Conservation (phyloP, 148 eudicot genomes). For the Diospyros lotus region DNA sequence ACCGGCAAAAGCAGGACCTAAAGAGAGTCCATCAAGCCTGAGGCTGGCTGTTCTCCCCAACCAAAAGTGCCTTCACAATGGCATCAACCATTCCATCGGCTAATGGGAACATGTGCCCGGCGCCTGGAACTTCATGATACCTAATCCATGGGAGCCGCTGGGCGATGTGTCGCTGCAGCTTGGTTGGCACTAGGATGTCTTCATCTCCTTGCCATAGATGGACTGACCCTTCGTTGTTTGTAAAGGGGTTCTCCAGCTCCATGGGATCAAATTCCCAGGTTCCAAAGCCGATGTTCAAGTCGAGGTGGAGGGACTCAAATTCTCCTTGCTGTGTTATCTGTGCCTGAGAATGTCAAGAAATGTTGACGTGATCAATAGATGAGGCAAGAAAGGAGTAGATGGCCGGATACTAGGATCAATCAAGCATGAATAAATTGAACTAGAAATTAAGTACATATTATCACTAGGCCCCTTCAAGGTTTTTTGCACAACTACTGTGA, state of each 20-base stretch:
- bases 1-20: too few relatives aligned
- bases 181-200: slow-evolving; percentile 46
- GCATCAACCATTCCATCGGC: slow-evolving; percentile 55
- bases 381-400: not conserved
- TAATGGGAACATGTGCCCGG: slow-evolving; percentile 66
- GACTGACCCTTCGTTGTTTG: slow-evolving; percentile 52
- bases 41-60: slow-evolving; percentile 24
- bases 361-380: too few relatives aligned
- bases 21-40: slow-evolving; percentile 12
- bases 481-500: too few relatives aligned
- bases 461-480: too few relatives aligned
- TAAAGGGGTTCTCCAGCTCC: slow-evolving; percentile 53
- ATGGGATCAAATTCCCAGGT: slow-evolving; percentile 75
- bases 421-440: not conserved
- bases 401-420: not conserved
- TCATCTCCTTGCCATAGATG: slow-evolving; percentile 89
- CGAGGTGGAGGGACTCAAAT: slow-evolving; percentile 59
- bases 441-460: too few relatives aligned
- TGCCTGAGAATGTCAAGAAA: slow-evolving; percentile 12
- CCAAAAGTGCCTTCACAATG: slow-evolving; percentile 51
- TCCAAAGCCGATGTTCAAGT: slow-evolving; percentile 56
- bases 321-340: slow-evolving; percentile 65
- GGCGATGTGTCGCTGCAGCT: slow-evolving; percentile 53
- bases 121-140: slow-evolving; percentile 63
- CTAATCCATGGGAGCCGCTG: slow-evolving; percentile 63